Base-by-base conservation (phyloP, 2,329 filamentous ascomycete genomes). In the Epichloe sibirici region DNA sequence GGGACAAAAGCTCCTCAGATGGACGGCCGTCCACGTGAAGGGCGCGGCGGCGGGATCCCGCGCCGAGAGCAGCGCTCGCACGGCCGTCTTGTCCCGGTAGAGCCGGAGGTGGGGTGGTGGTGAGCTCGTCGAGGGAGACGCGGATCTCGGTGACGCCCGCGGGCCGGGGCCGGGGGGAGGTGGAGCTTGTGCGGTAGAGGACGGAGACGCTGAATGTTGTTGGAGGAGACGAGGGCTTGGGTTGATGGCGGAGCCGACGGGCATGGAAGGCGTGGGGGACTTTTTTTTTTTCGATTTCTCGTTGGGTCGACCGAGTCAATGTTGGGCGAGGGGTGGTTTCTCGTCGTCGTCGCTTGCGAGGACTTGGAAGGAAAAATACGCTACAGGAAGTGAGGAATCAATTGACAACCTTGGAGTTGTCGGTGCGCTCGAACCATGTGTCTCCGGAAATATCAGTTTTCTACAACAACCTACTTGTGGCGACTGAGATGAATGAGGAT, bases 1-100 rank as follows among this genome's bases (percentile, higher is more conserved):
- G 28, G 71, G 68, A 17, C 66, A 65, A 53, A 74, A 69, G 51
- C 73, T 72, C 34, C 75, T 65, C 7, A 79, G 64, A 53, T 69
- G 71, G 1, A 83, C 63, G 5, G 65, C 60, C 0, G 71, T 71
- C 74, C 82, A 86, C 12, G 74, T 69, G 69, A 84, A 66, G 50
- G 48, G 37, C 21, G 17, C 25, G 39, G 21, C 43, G 12, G 45
- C 35, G 35, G 46, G 48, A 0, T 49, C 40, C 21, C 12, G 37
- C 4, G 64, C 58, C 12, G 67, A 64, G 56, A 67, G 63, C 17
- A 55, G 51, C 0, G 66, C 54, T 37, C 66, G 61, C 39, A 69
- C 66, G 8, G 57, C 51, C 11, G 62, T 60, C 60, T 69, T 69
- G 49, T 66, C 65, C 12, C 65, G 61, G 52, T 69, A 69, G 1